Percentiles rank a stretch among this genome's conserved stretches.
phyloP scores from a whole-genome alignment of 257 asterid genomes.

The Solanum boliviense region DNA sequence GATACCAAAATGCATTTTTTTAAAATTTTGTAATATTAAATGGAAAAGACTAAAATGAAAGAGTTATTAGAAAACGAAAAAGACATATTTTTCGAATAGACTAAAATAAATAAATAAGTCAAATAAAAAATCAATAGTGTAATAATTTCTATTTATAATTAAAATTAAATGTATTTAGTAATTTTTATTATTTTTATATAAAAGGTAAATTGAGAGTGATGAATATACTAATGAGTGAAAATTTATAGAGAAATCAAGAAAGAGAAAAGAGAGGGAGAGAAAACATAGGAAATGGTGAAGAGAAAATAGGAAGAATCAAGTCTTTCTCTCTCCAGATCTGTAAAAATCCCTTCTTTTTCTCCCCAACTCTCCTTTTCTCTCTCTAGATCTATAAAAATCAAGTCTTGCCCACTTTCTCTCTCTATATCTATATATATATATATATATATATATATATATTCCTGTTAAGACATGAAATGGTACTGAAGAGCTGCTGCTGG shows the following conservation, averaged over 20 bases:
- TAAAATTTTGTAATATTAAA: too few relatives aligned
- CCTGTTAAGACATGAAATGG: not conserved
- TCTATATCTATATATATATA: not conserved
- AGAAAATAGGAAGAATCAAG: slow-evolving; percentile 13
- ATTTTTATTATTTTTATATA: not conserved
- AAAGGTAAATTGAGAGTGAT: not conserved
- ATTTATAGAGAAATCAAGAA: not conserved
- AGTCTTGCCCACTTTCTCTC: not conserved
- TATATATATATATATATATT: too few relatives aligned
- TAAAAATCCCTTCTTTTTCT: not conserved
- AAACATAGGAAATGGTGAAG: slow-evolving; percentile 77
- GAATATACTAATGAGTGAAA: not conserved
- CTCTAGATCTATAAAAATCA: slow-evolving; percentile 46
- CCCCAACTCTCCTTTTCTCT: slow-evolving; percentile 24
- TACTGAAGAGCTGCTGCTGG: not conserved
- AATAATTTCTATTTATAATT: not conserved
- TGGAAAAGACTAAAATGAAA: too few relatives aligned
- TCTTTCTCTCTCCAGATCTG: not conserved
- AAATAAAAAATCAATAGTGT: not conserved
- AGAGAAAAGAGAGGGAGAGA: slow-evolving; percentile 13
- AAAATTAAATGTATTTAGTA: not conserved
- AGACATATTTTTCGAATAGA: too few relatives aligned
- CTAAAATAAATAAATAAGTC: not conserved
- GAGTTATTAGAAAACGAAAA: not conserved
- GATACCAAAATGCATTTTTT: too few relatives aligned